These are phyloP conservation scores for Capillidium heterosporum DNA, from an alignment of 371 early-diverging fungal species.

Conservation along the genomic window DNA sequence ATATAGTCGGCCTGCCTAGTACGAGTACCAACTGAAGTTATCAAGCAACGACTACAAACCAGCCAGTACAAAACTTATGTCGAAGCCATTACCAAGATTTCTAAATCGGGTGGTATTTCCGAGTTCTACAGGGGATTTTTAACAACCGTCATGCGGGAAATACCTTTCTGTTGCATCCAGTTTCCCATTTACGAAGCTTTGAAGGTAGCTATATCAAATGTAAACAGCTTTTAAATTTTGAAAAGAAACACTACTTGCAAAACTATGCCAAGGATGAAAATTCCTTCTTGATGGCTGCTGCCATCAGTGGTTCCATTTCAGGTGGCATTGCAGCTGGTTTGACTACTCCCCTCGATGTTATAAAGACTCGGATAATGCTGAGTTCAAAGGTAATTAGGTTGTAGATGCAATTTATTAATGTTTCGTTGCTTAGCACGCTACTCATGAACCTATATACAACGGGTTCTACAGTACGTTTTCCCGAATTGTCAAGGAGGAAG, in stretches of 20 bases:
- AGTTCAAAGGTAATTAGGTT: constrained; percentile 27
- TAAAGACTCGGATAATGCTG: constrained; percentile 82
- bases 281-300: constrained; percentile 46
- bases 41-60: constrained; percentile 90
- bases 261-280: neutral
- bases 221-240: neutral
- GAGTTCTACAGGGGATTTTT: constrained; percentile 87
- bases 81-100: constrained; percentile 35
- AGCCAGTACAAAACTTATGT: constrained; percentile 47
- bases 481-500: constrained; percentile 64
- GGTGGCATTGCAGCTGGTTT: constrained; percentile 78
- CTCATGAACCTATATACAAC: too few species aligned
- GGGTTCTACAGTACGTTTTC: constrained; percentile 50
- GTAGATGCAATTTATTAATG: too few species aligned
- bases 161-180: constrained; percentile 91
- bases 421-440: too few species aligned
- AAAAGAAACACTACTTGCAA: constrained; percentile 9
- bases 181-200: constrained; percentile 88
- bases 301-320: constrained; percentile 72
- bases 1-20: constrained; percentile 70
- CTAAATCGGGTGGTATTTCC: constrained; percentile 45
- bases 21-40: constrained; percentile 88
- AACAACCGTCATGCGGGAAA: constrained; percentile 80
- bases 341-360: constrained; percentile 87
- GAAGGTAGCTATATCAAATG: constrained; percentile 23